These are phyloP conservation scores for Lepiota venenata DNA, from an alignment of 768 basidiomycete genomes.

Conservation along the genomic window DNA sequence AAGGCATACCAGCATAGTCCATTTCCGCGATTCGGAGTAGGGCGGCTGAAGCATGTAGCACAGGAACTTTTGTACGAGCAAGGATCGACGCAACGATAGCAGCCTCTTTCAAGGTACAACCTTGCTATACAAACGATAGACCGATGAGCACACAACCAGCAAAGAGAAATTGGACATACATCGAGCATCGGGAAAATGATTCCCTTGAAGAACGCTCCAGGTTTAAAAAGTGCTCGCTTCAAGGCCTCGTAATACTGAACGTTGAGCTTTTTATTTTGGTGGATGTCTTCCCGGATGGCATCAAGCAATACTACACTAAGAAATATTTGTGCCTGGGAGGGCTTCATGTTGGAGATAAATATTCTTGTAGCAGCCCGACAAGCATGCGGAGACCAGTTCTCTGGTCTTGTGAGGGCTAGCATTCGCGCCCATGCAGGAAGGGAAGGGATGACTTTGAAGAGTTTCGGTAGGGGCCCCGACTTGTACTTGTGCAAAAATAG, in stretches of 20 bases:
- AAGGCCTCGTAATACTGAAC: slow-evolving; percentile 94
- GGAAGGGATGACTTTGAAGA: slow-evolving; percentile 97
- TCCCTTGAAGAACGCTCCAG: slow-evolving; percentile 97
- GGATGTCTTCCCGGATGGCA: slow-evolving; percentile 86
- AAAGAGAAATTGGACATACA: slow-evolving; percentile 39
- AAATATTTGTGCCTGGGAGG: slow-evolving; percentile 89
- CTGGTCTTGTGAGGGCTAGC: slow-evolving; percentile 87
- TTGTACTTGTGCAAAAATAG: slow-evolving; percentile 83
- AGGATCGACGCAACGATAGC: slow-evolving; percentile 92
- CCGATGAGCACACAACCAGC: neutral
- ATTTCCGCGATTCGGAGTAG: slow-evolving; percentile 90
- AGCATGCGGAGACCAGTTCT: slow-evolving; percentile 95
- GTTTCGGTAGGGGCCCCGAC: slow-evolving; percentile 91
- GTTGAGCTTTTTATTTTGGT: slow-evolving; percentile 81
- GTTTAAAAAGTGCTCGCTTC: slow-evolving; percentile 92
- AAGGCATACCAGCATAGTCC: slow-evolving; percentile 80
- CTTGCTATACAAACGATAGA: slow-evolving; percentile 34
- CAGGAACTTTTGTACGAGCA: slow-evolving; percentile 87
- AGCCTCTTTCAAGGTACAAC: slow-evolving; percentile 92
- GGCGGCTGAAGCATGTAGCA: slow-evolving; percentile 96
- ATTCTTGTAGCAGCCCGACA: slow-evolving; percentile 92
- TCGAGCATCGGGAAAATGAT: slow-evolving; percentile 94
- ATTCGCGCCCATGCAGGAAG: slow-evolving; percentile 95
- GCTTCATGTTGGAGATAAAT: slow-evolving; percentile 96
- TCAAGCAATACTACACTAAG: slow-evolving; percentile 89